Evolutionary conservation across 257 asterid genomes (phyloP), one percentile per base, ranked within the genome.

Genomic region (Echites panduratus): DNA sequence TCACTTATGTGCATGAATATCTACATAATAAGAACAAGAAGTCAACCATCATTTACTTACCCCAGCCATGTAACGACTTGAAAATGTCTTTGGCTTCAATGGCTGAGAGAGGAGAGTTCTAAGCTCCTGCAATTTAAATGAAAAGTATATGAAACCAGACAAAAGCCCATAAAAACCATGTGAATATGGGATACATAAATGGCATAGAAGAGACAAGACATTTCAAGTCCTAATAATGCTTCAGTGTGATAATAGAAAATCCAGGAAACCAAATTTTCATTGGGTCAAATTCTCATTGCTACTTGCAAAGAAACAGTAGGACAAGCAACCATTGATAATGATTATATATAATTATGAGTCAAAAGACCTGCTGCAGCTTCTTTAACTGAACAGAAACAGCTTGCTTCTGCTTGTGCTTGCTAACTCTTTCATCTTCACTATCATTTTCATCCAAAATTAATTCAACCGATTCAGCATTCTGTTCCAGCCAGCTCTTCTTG

Each of bases 31-130:
- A 62, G 45, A 27, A 27, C n/a, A 59, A 14, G 10, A 59, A 52
- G 26, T 13, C 29, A 27, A 32, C 38, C 19, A 44, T n/a, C 17
- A 72, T 44, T 38, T 47, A 80, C 89, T 88, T 78, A 92, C 97
- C 88, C 99, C 98, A 56, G 99, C 95, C 79, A 92, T 76, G 78
- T 77, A 92, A 77, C 96, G 95, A 79, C 79, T 92, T 47, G 98
- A 86, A 79, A 91, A 89, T 77, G 95, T 79, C 84, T 81, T 90
- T 61, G 97, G 98, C 78, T 90, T 95, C 80, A 92, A 78, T 77
- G 98, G 96, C 66, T 82, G 86, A 13, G 94, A 88, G 78, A 95
- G 96, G 57, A 85, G 79, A 47, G 81, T 35, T 44, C 79, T 83
- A 66, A 95, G 93, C 77, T 95, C 99, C 99, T 94, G 95, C 83